Evolutionary conservation across 2,329 filamentous ascomycete species (phyloP).

Genomic region (Fusarium floridanum): DNA sequence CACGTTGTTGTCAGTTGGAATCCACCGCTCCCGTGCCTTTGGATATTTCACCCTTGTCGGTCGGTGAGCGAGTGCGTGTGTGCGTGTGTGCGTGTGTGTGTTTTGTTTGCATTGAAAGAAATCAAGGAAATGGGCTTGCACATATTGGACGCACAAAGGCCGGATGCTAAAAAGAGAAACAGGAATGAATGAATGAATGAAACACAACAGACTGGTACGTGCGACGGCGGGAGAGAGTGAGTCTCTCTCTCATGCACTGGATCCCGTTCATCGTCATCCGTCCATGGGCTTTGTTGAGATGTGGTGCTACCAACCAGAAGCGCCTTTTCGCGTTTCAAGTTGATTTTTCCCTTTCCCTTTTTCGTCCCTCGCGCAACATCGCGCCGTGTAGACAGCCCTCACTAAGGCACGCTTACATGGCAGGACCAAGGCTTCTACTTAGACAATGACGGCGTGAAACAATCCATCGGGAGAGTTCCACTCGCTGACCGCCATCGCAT

Average conservation of each 20-base stretch:
- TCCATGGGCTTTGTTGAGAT: constrained; percentile 23
- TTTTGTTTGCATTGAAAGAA: not conserved
- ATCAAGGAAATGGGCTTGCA: constrained; percentile 2
- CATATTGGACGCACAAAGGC: not conserved
- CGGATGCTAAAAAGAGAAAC: constrained; percentile 15
- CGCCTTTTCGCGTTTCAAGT: constrained; percentile 32
- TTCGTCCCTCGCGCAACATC: constrained; percentile 14
- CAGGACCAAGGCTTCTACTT: constrained; percentile 12
- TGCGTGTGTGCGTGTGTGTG: not conserved
- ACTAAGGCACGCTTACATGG: constrained; percentile 7
- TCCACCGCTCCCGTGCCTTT: constrained; percentile 3
- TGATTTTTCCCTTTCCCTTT: constrained; percentile 14
- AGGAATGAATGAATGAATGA: not conserved
- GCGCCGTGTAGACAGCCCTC: not conserved
- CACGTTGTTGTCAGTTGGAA: constrained; percentile 12
- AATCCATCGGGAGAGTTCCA: constrained; percentile 19
- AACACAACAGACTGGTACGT: constrained; percentile 17
- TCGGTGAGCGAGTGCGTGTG: not conserved
- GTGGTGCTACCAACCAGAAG: constrained; percentile 14
- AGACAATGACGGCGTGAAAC: constrained; percentile 18
- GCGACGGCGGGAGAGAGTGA: not conserved
- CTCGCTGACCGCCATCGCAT: constrained; percentile 26
- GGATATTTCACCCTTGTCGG: constrained; percentile 1
- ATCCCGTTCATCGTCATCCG: not conserved
- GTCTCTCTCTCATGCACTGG: not conserved